These are phyloP conservation scores for Claviceps pazoutovae DNA, from an alignment of 2,329 filamentous ascomycete species.

Conservation along the genomic window DNA sequence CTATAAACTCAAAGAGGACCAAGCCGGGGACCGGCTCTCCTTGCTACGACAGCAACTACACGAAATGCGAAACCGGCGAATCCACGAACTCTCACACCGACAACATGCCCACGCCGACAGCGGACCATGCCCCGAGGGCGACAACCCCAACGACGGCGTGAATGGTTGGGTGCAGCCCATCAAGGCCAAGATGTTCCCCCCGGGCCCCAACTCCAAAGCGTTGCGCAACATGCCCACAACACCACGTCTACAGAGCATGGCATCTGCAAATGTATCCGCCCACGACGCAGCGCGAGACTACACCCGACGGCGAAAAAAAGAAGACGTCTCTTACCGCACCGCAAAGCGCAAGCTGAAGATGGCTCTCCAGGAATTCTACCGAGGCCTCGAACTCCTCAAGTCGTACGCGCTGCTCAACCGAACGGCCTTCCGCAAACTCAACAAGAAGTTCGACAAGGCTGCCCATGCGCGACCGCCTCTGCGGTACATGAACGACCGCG, in stretches of 20 bases:
- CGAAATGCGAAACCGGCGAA: slow-evolving; percentile 76
- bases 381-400: slow-evolving; percentile 80
- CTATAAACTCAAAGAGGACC: slow-evolving; percentile 76
- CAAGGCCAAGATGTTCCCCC: slow-evolving; percentile 37
- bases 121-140: slow-evolving; percentile 10
- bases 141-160: slow-evolving; percentile 15
- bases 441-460: slow-evolving; percentile 96
- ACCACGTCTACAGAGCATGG: slow-evolving; percentile 22
- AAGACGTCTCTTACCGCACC: slow-evolving; percentile 64
- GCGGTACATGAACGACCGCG: slow-evolving; percentile 80
- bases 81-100: slow-evolving; percentile 50
- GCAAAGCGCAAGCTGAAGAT: slow-evolving; percentile 87
- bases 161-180: slow-evolving; percentile 38
- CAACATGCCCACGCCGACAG: slow-evolving; percentile 18
- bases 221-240: slow-evolving; percentile 40
- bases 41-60: slow-evolving; percentile 73
- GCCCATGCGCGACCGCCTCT: slow-evolving; percentile 63
- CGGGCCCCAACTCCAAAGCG: slow-evolving; percentile 47
- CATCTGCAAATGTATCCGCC: slow-evolving; percentile 9
- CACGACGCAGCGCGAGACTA: slow-evolving; percentile 33
- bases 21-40: slow-evolving; percentile 59
- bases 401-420: slow-evolving; percentile 81
- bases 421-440: slow-evolving; percentile 91
- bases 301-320: slow-evolving; percentile 29
- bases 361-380: slow-evolving; percentile 85